A percentile compares a stretch with the other conserved stretches of the same genome.
Evolutionary conservation across 768 basidiomycete species (phyloP).

Genomic region (Tylopilus cervinicoccineus): DNA sequence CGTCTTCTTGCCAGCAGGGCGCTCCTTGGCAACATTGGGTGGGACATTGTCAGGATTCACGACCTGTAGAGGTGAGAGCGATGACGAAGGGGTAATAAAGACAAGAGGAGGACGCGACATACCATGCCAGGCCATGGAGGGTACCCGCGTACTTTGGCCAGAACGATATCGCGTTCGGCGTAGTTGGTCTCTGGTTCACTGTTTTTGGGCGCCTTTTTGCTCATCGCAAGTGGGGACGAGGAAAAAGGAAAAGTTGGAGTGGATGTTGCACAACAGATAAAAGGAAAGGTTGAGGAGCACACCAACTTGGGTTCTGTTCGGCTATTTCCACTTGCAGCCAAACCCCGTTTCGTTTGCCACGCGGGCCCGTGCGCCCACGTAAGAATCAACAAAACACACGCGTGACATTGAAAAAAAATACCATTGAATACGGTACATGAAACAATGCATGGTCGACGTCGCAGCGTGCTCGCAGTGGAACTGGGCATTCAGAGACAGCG

Average conservation of each 20-base stretch:
- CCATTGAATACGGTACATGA: slow-evolving; percentile 29
- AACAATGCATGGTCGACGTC: slow-evolving; percentile 20
- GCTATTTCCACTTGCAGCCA: slow-evolving; percentile 38
- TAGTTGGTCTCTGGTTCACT: slow-evolving; percentile 47
- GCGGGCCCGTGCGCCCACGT: slow-evolving; percentile 38
- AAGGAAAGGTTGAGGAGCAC: slow-evolving; percentile 39
- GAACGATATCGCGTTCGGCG: slow-evolving; percentile 76
- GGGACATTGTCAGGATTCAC: slow-evolving; percentile 71
- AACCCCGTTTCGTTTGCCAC: slow-evolving; percentile 37
- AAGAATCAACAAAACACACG: slow-evolving; percentile 34
- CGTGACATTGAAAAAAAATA: slow-evolving; percentile 29
- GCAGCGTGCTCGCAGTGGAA: slow-evolving; percentile 18
- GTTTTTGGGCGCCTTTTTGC: slow-evolving; percentile 50
- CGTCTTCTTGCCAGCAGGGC: slow-evolving; percentile 69
- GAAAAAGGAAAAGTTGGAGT: slow-evolving; percentile 15
- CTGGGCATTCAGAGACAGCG: slow-evolving; percentile 10
- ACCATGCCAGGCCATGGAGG: slow-evolving; percentile 96
- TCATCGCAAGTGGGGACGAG: slow-evolving; percentile 30
- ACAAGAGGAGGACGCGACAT: slow-evolving; percentile 36
- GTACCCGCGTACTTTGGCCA: slow-evolving; percentile 91
- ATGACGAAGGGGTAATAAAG: slow-evolving; percentile 9
- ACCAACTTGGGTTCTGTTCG: slow-evolving; percentile 38
- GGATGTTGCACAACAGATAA: slow-evolving; percentile 34
- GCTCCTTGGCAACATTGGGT: slow-evolving; percentile 57
- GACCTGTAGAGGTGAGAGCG: slow-evolving; percentile 47